Evolutionary conservation across 768 basidiomycete genomes (phyloP).

Genomic region (Fibroporia radiculosa): DNA sequence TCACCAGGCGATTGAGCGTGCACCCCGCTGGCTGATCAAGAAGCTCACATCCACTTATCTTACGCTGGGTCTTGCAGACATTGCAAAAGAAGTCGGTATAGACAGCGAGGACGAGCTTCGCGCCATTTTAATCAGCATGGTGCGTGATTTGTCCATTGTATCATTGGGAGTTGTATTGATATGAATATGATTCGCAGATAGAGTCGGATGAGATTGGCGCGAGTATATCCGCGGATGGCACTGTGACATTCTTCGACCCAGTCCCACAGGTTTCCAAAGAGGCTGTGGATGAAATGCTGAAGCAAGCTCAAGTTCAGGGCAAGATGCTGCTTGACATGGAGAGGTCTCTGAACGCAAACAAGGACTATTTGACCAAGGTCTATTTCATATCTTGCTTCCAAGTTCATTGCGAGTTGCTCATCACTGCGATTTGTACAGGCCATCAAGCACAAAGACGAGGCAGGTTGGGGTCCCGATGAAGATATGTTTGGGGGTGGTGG

Average conservation of each 20-base stretch:
- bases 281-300: conserved; percentile 54
- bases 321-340: conserved; percentile 42
- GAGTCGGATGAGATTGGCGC: conserved; percentile 65
- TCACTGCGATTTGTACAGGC: conserved; percentile 9
- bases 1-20: conserved; percentile 54
- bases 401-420: neutral
- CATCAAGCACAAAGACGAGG: conserved; percentile 22
- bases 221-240: conserved; percentile 55
- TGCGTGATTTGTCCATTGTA: conserved; percentile 18
- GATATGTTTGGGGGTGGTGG: conserved; percentile 12
- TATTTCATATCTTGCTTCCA: conserved; percentile 5
- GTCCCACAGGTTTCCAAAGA: conserved; percentile 48
- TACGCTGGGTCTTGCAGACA: conserved; percentile 66
- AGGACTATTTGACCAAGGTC: conserved; percentile 71
- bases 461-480: conserved; percentile 17
- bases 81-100: conserved; percentile 48
- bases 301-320: conserved; percentile 48
- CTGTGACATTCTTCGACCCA: conserved; percentile 63
- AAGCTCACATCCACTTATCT: conserved; percentile 80
- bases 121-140: conserved; percentile 65
- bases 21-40: conserved; percentile 72
- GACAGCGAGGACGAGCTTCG: conserved; percentile 48
- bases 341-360: conserved; percentile 50
- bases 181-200: conserved; percentile 37
- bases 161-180: neutral